phyloP scores from a whole-genome alignment of 177 flowering plant genomes.

The Telopea speciosissima region DNA sequence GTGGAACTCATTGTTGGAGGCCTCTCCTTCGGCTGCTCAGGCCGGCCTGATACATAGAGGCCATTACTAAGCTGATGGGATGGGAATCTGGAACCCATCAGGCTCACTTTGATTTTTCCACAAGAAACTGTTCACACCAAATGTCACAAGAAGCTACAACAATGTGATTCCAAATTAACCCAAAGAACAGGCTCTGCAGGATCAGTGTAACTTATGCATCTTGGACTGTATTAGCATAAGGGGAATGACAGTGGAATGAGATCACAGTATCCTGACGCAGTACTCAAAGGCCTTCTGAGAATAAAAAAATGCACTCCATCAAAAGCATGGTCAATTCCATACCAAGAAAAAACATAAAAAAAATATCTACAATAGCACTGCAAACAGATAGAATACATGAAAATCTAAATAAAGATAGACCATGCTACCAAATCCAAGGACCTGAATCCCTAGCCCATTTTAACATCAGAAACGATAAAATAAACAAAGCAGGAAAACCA shows the following conservation, averaged over 20 bases:
- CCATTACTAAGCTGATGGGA: constrained; percentile 97
- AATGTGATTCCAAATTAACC: constrained; percentile 5
- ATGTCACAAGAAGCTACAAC: constrained; percentile 1
- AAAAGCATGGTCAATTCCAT: background rate
- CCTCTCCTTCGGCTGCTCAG: constrained; percentile 88
- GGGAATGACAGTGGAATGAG: background rate
- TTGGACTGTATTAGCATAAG: background rate
- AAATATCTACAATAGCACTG: background rate
- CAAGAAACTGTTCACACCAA: constrained; percentile 2
- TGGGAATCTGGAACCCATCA: constrained; percentile 86
- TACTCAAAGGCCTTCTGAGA: constrained; percentile 12
- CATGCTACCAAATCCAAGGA: background rate
- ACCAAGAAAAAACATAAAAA: background rate
- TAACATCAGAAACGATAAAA: background rate
- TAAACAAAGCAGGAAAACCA: background rate
- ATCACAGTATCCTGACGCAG: background rate
- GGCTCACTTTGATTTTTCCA: constrained; percentile 9
- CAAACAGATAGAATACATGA: background rate
- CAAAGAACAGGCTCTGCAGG: background rate
- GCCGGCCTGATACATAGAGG: constrained; percentile 89
- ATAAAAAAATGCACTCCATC: constrained; percentile 7
- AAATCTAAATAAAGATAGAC: background rate
- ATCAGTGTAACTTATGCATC: constrained; percentile 5
- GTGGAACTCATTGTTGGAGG: constrained; percentile 71
- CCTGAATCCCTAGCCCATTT: background rate